phyloP scores from a whole-genome alignment of 306 rosid species.

The Prinsepia uniflora region DNA sequence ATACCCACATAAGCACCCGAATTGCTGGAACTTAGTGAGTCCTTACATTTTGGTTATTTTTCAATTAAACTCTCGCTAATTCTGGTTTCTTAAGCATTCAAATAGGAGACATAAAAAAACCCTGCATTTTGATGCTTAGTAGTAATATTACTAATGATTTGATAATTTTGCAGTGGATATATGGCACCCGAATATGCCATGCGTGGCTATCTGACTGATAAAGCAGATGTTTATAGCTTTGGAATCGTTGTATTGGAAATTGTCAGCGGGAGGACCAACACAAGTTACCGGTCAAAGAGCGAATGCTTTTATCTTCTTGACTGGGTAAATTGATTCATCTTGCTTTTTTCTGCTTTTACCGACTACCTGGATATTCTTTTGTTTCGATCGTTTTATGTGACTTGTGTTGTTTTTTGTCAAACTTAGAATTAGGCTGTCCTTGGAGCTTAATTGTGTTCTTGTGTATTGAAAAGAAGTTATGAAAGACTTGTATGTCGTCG shows the following conservation, averaged over 20 bases:
- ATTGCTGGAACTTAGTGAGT: constrained; percentile 39
- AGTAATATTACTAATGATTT: not conserved
- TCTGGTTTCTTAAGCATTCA: not conserved
- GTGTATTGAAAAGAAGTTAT: too few relatives aligned
- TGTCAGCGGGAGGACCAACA: constrained; percentile 24
- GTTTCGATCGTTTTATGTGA: too few relatives aligned
- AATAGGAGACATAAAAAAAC: not conserved
- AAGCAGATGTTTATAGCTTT: constrained; percentile 37
- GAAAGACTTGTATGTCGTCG: too few relatives aligned
- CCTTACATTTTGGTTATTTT: not conserved
- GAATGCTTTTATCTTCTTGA: constrained; percentile 27
- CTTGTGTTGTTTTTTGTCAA: too few relatives aligned
- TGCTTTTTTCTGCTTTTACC: too few relatives aligned
- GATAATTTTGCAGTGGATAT: constrained; percentile 25
- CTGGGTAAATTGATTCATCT: constrained; percentile 25
- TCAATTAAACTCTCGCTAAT: not conserved
- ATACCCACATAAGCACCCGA: constrained; percentile 39
- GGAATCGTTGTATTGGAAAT: constrained; percentile 30
- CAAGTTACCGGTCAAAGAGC: constrained; percentile 4
- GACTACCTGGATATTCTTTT: too few relatives aligned
- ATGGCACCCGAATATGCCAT: constrained; percentile 37
- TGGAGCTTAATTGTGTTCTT: too few relatives aligned
- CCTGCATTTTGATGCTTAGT: not conserved
- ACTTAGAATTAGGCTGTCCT: too few relatives aligned
- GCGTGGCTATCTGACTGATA: constrained; percentile 31